phyloP scores from a whole-genome alignment of 257 asterid genomes.

The Salvia rosmarinus region DNA sequence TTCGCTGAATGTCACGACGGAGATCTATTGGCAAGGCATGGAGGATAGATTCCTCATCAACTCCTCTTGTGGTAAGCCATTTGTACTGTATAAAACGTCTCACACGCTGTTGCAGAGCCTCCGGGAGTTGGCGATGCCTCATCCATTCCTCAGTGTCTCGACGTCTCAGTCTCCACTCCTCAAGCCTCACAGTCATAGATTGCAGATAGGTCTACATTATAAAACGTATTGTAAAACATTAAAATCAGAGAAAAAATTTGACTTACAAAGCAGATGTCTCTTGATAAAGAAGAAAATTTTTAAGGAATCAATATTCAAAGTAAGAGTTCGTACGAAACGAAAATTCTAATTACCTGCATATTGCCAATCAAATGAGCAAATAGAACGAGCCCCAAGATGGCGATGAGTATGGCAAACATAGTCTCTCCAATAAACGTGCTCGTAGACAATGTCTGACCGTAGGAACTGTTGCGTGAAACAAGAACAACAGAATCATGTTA shows the following conservation, averaged over 20 bases:
- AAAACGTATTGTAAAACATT: neutral
- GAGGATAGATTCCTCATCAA: constrained; percentile 73
- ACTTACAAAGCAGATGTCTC: neutral
- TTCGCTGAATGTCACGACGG: constrained; percentile 84
- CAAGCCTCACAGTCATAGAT: constrained; percentile 89
- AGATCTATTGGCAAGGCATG: constrained; percentile 77
- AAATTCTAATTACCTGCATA: constrained; percentile 70
- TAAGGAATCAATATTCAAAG: neutral
- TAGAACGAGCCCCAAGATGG: constrained; percentile 83
- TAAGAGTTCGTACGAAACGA: neutral
- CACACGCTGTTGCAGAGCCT: constrained; percentile 61
- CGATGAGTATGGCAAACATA: constrained; percentile 77
- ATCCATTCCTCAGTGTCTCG: constrained; percentile 96
- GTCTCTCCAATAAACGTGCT: constrained; percentile 86
- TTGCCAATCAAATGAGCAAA: constrained; percentile 91
- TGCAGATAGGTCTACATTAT: constrained; percentile 78
- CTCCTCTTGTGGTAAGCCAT: constrained; percentile 90
- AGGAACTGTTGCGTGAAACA: constrained; percentile 59
- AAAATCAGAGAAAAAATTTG: neutral
- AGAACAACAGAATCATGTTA: neutral
- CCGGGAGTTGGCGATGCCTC: constrained; percentile 86
- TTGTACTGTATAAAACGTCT: constrained; percentile 76
- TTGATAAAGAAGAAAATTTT: neutral
- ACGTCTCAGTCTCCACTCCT: constrained; percentile 88
- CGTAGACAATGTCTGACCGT: constrained; percentile 74